A percentile compares a stretch with the other conserved stretches of the same genome.
Conservation (phyloP, 169 alveolate genomes). For the Eimeria necatrix region DNA sequence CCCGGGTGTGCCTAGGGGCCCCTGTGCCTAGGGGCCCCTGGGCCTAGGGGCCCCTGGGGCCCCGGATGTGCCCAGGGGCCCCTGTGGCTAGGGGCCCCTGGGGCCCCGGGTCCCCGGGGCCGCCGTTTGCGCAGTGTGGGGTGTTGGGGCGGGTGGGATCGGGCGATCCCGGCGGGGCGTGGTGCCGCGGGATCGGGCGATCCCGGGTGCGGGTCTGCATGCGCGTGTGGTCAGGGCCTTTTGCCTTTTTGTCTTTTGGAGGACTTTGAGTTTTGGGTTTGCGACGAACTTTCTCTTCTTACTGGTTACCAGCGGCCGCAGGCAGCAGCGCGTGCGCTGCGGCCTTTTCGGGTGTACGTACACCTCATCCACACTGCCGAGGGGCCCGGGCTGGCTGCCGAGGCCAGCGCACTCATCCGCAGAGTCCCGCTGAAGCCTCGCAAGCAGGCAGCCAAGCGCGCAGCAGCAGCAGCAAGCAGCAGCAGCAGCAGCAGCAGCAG, state of each 20-base stretch:
- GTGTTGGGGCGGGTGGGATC: too few relatives aligned
- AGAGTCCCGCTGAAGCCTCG: conserved; percentile 35
- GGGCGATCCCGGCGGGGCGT: too few relatives aligned
- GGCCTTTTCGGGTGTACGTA: conserved; percentile 8
- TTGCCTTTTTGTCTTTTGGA: conserved; percentile 66
- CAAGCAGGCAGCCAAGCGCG: neutral
- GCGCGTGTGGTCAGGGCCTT: conserved; percentile 64
- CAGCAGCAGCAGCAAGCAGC: neutral
- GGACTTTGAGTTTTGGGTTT: conserved; percentile 78
- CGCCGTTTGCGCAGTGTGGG: too few relatives aligned
- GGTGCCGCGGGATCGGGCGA: too few relatives aligned
- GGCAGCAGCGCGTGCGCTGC: conserved; percentile 20
- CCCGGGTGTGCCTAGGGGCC: too few relatives aligned
- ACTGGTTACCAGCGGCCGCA: conserved; percentile 40
- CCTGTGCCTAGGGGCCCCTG: too few relatives aligned
- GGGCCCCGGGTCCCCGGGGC: too few relatives aligned
- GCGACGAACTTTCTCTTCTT: conserved; percentile 38
- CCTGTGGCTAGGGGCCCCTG: too few relatives aligned
- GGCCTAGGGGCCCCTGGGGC: too few relatives aligned
- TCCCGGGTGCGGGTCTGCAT: neutral
- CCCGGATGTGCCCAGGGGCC: too few relatives aligned
- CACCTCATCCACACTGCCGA: conserved; percentile 56
- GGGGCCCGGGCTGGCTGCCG: conserved; percentile 34
- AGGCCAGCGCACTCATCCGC: conserved; percentile 61
- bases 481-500: conserved; percentile 26